These are phyloP conservation scores for Camellia japonica DNA, from an alignment of 148 eudicot genomes.

Conservation along the genomic window DNA sequence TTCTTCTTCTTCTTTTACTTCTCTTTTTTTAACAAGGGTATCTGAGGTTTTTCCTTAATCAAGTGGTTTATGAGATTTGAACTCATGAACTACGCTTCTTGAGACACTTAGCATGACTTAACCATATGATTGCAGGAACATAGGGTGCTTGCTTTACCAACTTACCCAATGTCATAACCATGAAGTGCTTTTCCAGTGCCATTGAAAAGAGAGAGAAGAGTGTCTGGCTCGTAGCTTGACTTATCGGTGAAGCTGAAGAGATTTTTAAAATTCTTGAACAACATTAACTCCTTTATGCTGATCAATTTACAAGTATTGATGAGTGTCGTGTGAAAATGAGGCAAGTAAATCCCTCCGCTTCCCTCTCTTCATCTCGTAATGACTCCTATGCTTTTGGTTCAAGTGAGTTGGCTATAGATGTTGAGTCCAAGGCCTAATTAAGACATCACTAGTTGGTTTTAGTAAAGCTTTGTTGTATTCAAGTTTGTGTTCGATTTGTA, in stretches of 20 bases:
- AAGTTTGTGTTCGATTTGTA: too few species aligned
- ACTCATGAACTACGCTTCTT: too few species aligned
- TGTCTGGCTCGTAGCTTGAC: neutral
- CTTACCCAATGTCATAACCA: neutral
- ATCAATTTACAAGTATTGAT: slow-evolving; percentile 16
- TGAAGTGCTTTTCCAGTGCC: neutral
- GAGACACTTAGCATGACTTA: too few species aligned
- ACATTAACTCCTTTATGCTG: neutral
- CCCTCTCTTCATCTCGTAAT: neutral
- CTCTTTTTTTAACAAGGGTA: too few species aligned
- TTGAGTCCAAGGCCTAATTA: neutral
- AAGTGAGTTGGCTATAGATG: slow-evolving; percentile 3
- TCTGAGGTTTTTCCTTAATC: too few species aligned
- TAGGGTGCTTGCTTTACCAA: slow-evolving; percentile 13
- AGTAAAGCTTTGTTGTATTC: too few species aligned
- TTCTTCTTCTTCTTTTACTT: too few species aligned
- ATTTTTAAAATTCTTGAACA: neutral
- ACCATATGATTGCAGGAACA: neutral
- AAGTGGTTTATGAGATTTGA: too few species aligned
- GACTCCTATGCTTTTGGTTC: neutral
- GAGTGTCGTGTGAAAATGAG: slow-evolving; percentile 19
- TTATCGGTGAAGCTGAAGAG: slow-evolving; percentile 5
- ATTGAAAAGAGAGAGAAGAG: slow-evolving; percentile 6
- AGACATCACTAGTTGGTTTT: too few species aligned
- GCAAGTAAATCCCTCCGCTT: neutral